These are phyloP conservation scores for Apiospora pterosperma DNA, from an alignment of 2,329 filamentous ascomycete genomes.

Conservation along the genomic window DNA sequence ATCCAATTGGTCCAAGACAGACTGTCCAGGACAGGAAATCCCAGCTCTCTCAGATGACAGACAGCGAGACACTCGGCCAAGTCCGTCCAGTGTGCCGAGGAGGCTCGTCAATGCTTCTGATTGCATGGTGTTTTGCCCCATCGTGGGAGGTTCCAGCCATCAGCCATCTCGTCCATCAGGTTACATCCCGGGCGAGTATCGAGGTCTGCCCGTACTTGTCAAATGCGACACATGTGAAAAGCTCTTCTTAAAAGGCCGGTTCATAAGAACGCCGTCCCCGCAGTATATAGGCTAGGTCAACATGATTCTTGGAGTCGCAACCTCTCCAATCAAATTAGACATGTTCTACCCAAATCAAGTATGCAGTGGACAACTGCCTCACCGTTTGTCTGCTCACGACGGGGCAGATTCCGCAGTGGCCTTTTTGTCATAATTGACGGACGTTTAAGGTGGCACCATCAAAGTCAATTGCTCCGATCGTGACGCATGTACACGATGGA, in stretches of 20 bases:
- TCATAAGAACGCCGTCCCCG: background rate
- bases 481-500: background rate
- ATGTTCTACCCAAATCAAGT: background rate
- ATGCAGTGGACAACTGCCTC: background rate
- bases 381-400: background rate
- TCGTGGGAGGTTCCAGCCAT: background rate
- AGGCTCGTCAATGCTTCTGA: background rate
- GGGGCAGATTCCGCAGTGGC: background rate
- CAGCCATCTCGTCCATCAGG: too few species aligned
- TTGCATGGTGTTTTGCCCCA: background rate
- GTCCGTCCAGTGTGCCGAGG: background rate
- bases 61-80: too few species aligned
- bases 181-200: background rate
- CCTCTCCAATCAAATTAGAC: background rate
- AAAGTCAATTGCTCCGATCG: background rate
- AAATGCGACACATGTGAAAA: slow-evolving; percentile 2
- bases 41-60: background rate
- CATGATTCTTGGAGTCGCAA: background rate
- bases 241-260: background rate
- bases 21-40: background rate
- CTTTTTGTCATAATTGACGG: background rate
- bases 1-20: background rate
- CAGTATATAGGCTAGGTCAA: background rate
- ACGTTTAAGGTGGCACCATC: background rate
- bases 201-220: background rate